phyloP scores from a whole-genome alignment of 306 rosid genomes.

The Adenanthera pavonina region DNA sequence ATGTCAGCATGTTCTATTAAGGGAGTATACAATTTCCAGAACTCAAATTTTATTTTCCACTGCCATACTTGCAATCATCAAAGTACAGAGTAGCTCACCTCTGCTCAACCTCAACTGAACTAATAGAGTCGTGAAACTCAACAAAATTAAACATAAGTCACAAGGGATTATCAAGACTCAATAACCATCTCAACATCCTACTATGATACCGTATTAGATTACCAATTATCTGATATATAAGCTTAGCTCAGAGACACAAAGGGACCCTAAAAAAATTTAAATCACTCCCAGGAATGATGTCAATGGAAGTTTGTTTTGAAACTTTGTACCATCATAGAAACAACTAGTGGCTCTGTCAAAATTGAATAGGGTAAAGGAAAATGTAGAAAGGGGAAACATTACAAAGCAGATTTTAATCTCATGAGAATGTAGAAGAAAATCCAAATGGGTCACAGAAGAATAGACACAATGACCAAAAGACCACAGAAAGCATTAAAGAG shows the following conservation, averaged over 20 bases:
- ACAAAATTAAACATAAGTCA: background rate
- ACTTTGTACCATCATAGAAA: background rate
- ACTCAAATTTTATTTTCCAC: background rate
- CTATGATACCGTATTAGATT: background rate
- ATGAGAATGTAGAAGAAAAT: background rate
- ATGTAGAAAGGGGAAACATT: conserved; percentile 22
- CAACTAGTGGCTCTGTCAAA: background rate
- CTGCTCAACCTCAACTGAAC: background rate
- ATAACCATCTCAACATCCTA: conserved; percentile 9
- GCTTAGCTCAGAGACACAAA: conserved; percentile 13
- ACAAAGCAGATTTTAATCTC: conserved; percentile 1
- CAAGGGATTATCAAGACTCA: background rate
- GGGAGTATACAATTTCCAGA: conserved; percentile 1
- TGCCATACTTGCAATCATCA: background rate
- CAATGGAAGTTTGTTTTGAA: background rate
- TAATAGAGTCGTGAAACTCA: background rate
- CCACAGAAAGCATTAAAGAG: background rate
- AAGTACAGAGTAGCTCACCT: background rate
- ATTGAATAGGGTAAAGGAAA: background rate
- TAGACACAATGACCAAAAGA: background rate
- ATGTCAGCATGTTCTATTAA: background rate
- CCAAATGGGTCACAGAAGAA: background rate
- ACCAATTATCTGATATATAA: conserved; percentile 11
- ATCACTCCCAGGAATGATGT: conserved; percentile 11
- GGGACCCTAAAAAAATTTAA: background rate